These are phyloP conservation scores for Gastrolobium bilobum DNA, from an alignment of 306 rosid genomes.

Conservation along the genomic window DNA sequence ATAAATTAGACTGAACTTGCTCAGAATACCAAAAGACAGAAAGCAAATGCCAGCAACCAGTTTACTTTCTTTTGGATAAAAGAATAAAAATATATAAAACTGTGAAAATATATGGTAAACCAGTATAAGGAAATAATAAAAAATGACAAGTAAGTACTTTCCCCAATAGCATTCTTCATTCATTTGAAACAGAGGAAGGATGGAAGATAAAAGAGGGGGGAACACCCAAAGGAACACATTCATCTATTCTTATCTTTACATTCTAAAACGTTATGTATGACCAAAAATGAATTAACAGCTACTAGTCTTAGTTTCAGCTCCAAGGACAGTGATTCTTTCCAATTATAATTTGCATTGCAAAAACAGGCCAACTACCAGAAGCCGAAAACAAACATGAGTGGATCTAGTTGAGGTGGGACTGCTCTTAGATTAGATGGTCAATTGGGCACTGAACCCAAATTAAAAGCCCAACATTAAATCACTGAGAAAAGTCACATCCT, in stretches of 20 bases:
- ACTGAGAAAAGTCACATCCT: not conserved
- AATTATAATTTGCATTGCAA: too few relatives aligned
- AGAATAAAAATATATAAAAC: not conserved
- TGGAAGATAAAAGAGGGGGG: too few relatives aligned
- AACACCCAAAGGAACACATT: too few relatives aligned
- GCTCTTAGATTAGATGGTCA: not conserved
- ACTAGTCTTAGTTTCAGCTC: too few relatives aligned
- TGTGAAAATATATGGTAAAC: not conserved
- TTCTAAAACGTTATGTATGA: too few relatives aligned
- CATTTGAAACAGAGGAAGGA: too few relatives aligned
- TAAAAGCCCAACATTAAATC: not conserved
- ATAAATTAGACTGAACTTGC: not conserved
- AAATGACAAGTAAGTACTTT: not conserved
- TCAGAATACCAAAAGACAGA: not conserved
- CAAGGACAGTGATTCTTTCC: too few relatives aligned
- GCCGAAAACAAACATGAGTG: not conserved
- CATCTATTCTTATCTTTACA: too few relatives aligned
- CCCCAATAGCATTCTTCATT: too few relatives aligned
- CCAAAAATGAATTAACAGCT: too few relatives aligned
- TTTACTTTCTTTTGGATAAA: not conserved
- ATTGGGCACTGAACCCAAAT: not conserved
- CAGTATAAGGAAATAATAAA: not conserved
- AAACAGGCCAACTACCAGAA: not conserved
- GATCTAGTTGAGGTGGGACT: not conserved
- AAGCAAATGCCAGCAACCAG: conserved; percentile 6